Conservation (phyloP, 2,329 filamentous ascomycete genomes). For the Incumbomyces delicatus region DNA sequence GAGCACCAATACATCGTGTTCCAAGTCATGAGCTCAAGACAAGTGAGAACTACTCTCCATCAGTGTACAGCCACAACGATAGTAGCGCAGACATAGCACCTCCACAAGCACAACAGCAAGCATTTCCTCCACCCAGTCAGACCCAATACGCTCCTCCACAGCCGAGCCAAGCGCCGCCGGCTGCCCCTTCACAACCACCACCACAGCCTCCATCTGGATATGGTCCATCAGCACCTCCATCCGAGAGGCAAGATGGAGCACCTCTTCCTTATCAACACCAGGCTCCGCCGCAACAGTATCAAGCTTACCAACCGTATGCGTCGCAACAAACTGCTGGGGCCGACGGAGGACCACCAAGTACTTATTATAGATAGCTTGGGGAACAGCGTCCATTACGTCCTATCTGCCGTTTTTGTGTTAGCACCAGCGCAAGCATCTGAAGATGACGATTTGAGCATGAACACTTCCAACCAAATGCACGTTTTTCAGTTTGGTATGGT, state of each 20-base stretch:
- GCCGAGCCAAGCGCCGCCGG: constrained; percentile 15
- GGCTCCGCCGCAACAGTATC: constrained; percentile 14
- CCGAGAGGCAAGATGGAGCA: neutral
- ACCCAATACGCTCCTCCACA: constrained; percentile 6
- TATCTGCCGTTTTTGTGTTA: too few species aligned
- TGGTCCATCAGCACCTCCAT: neutral
- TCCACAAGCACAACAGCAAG: constrained; percentile 9
- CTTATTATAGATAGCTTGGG: neutral
- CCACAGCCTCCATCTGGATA: constrained; percentile 3
- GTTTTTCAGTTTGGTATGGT: too few species aligned
- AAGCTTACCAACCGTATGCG: constrained; percentile 16
- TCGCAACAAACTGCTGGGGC: neutral
- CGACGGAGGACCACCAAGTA: neutral
- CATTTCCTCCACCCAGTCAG: constrained; percentile 9
- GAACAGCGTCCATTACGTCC: too few species aligned
- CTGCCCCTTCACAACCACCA: constrained; percentile 7
- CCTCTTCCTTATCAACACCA: neutral
- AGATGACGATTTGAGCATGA: too few species aligned
- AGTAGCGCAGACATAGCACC: neutral
- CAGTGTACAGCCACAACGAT: constrained; percentile 29
- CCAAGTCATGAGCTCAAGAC: constrained; percentile 20
- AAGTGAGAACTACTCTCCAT: constrained; percentile 29
- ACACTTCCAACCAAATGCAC: too few species aligned
- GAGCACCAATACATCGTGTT: constrained; percentile 24
- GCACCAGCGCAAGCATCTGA: too few species aligned